Evolutionary conservation across 352 stramenopile genomes (phyloP), one percentile per base, ranked within the genome.

Genomic region (Globisporangium sylvaticum): DNA sequence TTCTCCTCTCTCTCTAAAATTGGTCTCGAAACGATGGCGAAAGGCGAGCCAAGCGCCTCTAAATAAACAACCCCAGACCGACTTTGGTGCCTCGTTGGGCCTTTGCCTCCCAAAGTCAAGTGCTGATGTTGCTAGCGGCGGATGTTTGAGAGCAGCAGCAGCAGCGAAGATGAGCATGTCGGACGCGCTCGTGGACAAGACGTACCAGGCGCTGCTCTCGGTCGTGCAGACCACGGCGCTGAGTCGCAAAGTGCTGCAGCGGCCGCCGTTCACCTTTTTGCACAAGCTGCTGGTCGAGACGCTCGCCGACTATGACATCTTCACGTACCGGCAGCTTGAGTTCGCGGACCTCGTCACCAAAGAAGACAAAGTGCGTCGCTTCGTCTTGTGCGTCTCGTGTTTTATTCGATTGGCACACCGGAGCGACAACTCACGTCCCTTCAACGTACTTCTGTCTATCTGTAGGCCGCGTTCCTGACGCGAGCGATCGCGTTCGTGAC

Each of bases 251-350:
- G 84, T 94, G 25, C 71, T 95, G 4, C 54, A 70, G 14, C 80
- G 87, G 9, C 87, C 87, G 20, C 87, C 87, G 15, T 95, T 95
- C 63, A 91, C 86, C 3, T 94, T 95, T 42, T 64, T 95, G 4
- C 85, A 95, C 70, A 93, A 92, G 63, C 67, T 95, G 1, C 73
- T 93, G 5, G 68, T 92, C 8, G 84, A 92, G 58, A 90, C 80
- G 9, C 66, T 95, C 6, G 74, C 69, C 0, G 71, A 75, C 12
- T 83, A 81, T 64, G 75, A 82, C 39, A 84, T 95, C 32, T 94
- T 94, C 65, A 86, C 73, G 3, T 56, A 83, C 8, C 68, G 84
- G 48, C 87, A 95, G 58, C 76, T 93, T 53, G 65, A 76, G 8
- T 90, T 92, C 65, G 75, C 79, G 24, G 54, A 77, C 22, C 75